phyloP scores from a whole-genome alignment of 768 basidiomycete genomes.

The Mycena galericulata region DNA sequence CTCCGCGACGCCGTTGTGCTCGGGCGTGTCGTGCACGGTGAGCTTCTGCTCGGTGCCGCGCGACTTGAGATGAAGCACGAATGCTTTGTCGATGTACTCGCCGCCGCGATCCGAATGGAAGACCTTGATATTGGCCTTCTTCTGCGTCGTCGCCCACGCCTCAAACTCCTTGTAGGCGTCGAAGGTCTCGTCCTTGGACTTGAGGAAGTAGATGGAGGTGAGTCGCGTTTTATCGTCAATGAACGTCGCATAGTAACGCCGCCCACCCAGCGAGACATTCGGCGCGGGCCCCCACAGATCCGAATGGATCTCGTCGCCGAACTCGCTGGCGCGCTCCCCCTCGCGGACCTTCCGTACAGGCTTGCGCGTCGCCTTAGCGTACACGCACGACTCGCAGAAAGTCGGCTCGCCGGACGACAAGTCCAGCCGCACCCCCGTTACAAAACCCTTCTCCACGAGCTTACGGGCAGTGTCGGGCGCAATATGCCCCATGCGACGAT shows the following conservation, averaged over 20 bases:
- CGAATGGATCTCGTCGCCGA: neutral
- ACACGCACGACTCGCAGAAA: constrained; percentile 41
- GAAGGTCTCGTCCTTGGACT: constrained; percentile 7
- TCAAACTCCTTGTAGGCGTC: constrained; percentile 23
- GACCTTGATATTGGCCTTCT: constrained; percentile 28
- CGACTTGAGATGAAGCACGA: constrained; percentile 11
- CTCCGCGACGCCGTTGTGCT: constrained; percentile 47
- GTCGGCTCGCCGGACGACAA: neutral
- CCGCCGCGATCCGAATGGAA: constrained; percentile 33
- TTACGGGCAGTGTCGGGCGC: constrained; percentile 34
- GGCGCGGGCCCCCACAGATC: neutral
- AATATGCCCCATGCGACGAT: constrained; percentile 48
- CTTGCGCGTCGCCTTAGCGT: neutral
- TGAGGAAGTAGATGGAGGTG: constrained; percentile 12
- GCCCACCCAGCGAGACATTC: neutral
- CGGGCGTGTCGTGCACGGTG: constrained; percentile 42
- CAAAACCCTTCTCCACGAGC: constrained; percentile 40
- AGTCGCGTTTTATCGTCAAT: constrained; percentile 20
- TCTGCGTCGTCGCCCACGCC: constrained; percentile 39
- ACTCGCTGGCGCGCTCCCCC: neutral
- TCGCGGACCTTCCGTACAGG: neutral
- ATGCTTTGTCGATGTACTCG: constrained; percentile 14
- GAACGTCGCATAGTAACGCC: constrained; percentile 18
- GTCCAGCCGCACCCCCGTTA: constrained; percentile 31
- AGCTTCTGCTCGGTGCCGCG: constrained; percentile 38